phyloP scores from a whole-genome alignment of 139 green algal genomes.

The Micractinium sp. region DNA sequence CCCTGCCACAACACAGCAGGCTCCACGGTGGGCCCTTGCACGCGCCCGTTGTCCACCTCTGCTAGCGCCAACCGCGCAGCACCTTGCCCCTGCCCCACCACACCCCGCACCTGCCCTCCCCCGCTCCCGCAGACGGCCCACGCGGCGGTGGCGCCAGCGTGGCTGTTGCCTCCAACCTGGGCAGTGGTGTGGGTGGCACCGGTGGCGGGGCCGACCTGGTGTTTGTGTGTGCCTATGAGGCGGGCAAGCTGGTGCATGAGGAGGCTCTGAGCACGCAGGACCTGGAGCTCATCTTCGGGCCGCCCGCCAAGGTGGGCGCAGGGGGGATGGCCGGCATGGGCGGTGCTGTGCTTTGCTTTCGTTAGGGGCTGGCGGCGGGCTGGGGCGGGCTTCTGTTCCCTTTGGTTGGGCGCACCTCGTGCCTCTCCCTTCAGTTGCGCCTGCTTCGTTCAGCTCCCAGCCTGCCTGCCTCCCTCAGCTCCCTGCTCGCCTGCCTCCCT shows the following conservation, averaged over 20 bases:
- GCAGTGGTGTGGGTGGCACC: neutral
- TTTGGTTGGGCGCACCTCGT: neutral
- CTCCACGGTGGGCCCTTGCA: neutral
- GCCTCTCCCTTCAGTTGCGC: no score
- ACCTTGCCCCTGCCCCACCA: no score
- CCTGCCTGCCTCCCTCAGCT: no score
- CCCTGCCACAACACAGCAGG: no score
- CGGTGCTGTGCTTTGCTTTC: neutral
- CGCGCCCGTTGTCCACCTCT: no score
- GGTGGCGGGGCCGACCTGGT: neutral
- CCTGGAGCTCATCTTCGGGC: constrained; percentile 42
- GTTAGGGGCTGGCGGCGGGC: no score
- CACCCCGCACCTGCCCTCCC: neutral
- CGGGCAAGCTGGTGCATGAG: constrained; percentile 57
- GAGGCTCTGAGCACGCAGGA: constrained; percentile 47
- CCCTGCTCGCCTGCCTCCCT: neutral
- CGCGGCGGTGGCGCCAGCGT: no score
- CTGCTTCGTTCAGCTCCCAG: no score
- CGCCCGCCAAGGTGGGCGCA: neutral
- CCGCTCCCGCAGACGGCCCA: neutral
- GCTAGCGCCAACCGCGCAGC: neutral
- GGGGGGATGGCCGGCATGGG: neutral
- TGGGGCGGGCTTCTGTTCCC: no score
- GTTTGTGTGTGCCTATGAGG: constrained; percentile 58
- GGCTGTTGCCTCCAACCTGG: neutral